Percentiles rank a stretch among this genome's conserved stretches.
These are phyloP conservation scores for Arabidopsis lyrata DNA, from an alignment of 441 rosid genomes.

Conservation along the genomic window DNA sequence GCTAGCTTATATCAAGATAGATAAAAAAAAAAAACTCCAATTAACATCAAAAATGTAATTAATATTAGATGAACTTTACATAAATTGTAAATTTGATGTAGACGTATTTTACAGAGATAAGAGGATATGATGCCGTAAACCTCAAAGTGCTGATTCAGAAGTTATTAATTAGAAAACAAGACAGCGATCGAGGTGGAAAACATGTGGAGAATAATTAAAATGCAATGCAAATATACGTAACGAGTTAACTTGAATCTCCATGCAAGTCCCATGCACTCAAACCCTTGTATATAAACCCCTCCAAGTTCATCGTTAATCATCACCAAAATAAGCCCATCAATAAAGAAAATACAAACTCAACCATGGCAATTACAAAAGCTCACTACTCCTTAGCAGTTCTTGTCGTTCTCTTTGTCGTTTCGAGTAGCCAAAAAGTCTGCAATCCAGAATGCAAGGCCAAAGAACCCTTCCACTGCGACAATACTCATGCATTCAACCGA, in stretches of 20 bases:
- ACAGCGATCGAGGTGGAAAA: too few relatives aligned
- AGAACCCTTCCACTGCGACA: slow-evolving; percentile 29
- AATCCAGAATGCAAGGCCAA: slow-evolving; percentile 13
- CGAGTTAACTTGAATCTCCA: slow-evolving; percentile 10
- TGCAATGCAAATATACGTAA: slow-evolving; percentile 5
- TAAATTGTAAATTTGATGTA: too few relatives aligned
- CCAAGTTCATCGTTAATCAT: neutral
- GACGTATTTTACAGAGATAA: too few relatives aligned
- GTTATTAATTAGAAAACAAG: too few relatives aligned
- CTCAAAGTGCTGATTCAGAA: too few relatives aligned
- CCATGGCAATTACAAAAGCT: slow-evolving; percentile 7
- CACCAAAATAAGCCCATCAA: neutral
- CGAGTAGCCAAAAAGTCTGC: slow-evolving; percentile 7
- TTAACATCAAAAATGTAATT: too few relatives aligned
- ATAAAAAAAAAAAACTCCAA: too few relatives aligned
- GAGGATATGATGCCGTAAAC: too few relatives aligned
- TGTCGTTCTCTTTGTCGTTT: slow-evolving; percentile 1
- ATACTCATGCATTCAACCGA: slow-evolving; percentile 16
- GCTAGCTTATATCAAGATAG: too few relatives aligned
- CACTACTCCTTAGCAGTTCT: slow-evolving; percentile 17
- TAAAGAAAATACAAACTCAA: neutral
- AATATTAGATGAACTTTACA: too few relatives aligned
- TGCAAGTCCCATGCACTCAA: neutral
- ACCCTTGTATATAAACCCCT: too few relatives aligned
- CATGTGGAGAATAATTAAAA: too few relatives aligned